A percentile compares a stretch with the other conserved stretches of the same genome.
These are phyloP conservation scores for Noccaea caerulescens DNA, from an alignment of 345 rosid genomes.

Conservation along the genomic window DNA sequence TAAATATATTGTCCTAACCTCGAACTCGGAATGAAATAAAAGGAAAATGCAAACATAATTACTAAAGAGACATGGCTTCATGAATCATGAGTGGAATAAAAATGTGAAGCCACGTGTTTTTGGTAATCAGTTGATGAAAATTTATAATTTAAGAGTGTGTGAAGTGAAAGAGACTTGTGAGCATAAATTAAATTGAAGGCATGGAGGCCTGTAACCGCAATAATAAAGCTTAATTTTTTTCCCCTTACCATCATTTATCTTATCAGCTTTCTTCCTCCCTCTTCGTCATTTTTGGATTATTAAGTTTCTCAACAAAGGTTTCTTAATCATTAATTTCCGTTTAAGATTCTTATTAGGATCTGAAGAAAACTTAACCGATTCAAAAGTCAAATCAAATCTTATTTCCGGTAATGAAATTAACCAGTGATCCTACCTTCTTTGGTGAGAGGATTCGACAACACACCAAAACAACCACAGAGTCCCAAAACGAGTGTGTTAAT, in stretches of 20 bases:
- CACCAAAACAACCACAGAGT: slow-evolving; percentile 42
- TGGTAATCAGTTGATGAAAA: slow-evolving; percentile 16
- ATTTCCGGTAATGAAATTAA: background rate
- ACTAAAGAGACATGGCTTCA: too few species aligned
- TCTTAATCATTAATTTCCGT: background rate
- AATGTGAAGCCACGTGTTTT: slow-evolving; percentile 28
- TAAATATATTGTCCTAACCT: slow-evolving; percentile 23
- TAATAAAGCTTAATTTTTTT: background rate
- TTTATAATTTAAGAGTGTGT: background rate
- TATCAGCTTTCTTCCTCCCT: slow-evolving; percentile 11
- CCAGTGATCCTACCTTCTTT: slow-evolving; percentile 9
- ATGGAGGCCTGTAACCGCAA: slow-evolving; percentile 21
- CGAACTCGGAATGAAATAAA: slow-evolving; percentile 18
- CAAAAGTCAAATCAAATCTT: slow-evolving; percentile 29
- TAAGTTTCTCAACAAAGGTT: background rate
- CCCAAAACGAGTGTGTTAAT: slow-evolving; percentile 37
- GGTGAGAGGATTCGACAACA: slow-evolving; percentile 36
- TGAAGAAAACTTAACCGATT: background rate
- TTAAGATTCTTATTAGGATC: slow-evolving; percentile 1
- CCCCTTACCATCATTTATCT: slow-evolving; percentile 9
- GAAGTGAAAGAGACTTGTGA: slow-evolving; percentile 34
- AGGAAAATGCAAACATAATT: background rate
- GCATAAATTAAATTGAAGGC: slow-evolving; percentile 31
- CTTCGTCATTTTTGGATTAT: slow-evolving; percentile 2
- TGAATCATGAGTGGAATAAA: slow-evolving; percentile 6